Conservation (phyloP, 352 stramenopile genomes). For the Peronosclerospora sorghi region DNA sequence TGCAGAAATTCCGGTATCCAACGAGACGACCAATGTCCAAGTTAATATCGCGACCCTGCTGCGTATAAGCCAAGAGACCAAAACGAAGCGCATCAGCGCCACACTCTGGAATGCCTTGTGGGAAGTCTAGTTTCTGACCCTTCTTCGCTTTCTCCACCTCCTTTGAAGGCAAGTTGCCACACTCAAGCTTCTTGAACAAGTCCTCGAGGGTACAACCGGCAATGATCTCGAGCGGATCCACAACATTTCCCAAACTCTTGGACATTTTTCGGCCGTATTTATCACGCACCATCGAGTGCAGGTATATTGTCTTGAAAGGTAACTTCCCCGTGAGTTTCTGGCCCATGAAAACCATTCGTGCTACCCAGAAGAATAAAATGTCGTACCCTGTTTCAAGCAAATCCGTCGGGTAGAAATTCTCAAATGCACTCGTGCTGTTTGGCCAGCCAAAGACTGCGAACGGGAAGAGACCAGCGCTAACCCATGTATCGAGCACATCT, state of each 20-base stretch:
- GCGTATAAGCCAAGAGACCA: conserved; percentile 93
- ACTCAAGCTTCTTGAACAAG: conserved; percentile 92
- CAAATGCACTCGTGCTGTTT: conserved; percentile 48
- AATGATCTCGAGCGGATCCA: conserved; percentile 97
- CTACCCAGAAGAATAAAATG: conserved; percentile 99
- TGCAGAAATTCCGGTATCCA: conserved; percentile 99
- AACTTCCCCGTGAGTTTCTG: conserved; percentile 94
- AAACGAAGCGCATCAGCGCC: conserved; percentile 98
- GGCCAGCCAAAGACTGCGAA: conserved; percentile 83
- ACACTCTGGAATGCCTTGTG: conserved; percentile 97
- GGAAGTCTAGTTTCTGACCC: conserved; percentile 94
- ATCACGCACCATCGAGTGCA: conserved; percentile 97
- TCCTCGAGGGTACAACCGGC: conserved; percentile 90
- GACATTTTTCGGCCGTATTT: conserved; percentile 99
- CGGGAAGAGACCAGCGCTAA: conserved; percentile 96
- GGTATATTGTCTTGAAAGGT: conserved; percentile 95
- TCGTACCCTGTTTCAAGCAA: conserved; percentile 99
- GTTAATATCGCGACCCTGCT: conserved; percentile 96
- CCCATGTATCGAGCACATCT: conserved; percentile 99
- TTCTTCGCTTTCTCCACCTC: conserved; percentile 98
- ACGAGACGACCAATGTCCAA: conserved; percentile 99
- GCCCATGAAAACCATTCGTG: conserved; percentile 93
- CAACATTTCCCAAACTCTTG: conserved; percentile 98
- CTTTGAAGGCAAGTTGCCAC: conserved; percentile 94
- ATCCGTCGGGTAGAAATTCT: conserved; percentile 93